These are phyloP conservation scores for Rhododendron molle DNA, from an alignment of 148 eudicot genomes.

Conservation along the genomic window DNA sequence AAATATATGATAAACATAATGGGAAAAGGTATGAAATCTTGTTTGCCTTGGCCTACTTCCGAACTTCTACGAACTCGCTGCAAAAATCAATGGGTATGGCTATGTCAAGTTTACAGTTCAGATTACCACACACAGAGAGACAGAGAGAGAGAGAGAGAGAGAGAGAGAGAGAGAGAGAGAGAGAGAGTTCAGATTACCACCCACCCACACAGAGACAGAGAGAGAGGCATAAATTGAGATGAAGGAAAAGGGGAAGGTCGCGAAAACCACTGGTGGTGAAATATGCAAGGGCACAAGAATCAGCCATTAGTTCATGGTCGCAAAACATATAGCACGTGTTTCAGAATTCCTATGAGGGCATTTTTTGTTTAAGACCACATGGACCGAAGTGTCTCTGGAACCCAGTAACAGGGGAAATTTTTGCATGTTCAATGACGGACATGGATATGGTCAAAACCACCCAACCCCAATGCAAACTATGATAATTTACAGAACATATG, in stretches of 20 bases:
- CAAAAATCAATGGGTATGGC: background rate
- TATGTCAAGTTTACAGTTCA: background rate
- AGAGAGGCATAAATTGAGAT: background rate
- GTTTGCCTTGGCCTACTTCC: background rate
- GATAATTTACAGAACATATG: background rate
- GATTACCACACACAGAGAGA: background rate
- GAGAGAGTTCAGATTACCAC: background rate
- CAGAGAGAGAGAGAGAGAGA: background rate
- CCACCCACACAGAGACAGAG: background rate
- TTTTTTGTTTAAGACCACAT: background rate
- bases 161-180: background rate
- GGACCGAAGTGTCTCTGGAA: background rate
- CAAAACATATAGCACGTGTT: background rate
- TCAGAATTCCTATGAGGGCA: background rate
- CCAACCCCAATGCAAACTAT: background rate
- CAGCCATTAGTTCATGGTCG: background rate
- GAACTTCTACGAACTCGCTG: background rate
- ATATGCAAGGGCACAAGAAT: background rate
- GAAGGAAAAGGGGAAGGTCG: background rate
- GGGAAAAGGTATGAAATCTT: background rate
- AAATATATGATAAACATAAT: background rate
- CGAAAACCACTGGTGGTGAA: background rate
- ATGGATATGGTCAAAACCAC: background rate
- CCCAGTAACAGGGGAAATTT: background rate
- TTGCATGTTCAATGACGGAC: background rate